These are phyloP conservation scores for Salvia splendens DNA, from an alignment of 257 asterid genomes.

Conservation along the genomic window DNA sequence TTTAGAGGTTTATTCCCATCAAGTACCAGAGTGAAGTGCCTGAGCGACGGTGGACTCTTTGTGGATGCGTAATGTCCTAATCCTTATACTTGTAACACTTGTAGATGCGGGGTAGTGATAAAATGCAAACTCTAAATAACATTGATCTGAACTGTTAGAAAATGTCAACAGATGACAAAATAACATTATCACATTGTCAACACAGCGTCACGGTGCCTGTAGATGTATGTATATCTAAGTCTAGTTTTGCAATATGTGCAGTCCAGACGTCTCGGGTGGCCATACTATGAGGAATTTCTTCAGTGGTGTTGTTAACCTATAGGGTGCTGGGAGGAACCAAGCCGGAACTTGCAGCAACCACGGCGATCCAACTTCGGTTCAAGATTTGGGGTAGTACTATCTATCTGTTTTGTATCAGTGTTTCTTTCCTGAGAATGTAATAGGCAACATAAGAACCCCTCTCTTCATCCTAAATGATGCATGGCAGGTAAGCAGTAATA, in stretches of 20 bases:
- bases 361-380: constrained; percentile 55
- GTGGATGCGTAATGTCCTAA: constrained; percentile 63
- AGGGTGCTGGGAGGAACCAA: constrained; percentile 55
- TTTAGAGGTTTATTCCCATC: constrained; percentile 51
- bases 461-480: constrained; percentile 65
- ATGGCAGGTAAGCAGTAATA: constrained; percentile 55
- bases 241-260: constrained; percentile 30
- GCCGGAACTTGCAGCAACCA: constrained; percentile 56
- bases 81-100: constrained; percentile 8
- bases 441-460: constrained; percentile 53
- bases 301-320: constrained; percentile 62
- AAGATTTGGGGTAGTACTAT: no score
- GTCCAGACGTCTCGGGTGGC: constrained; percentile 73
- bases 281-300: constrained; percentile 59
- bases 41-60: constrained; percentile 83
- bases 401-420: constrained; percentile 39
- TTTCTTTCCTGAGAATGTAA: constrained; percentile 72
- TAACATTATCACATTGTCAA: no score
- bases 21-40: constrained; percentile 79
- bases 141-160: no score
- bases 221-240: not conserved
- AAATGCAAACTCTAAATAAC: no score
- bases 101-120: no score
- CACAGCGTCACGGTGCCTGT: no score
- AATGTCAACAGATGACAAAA: no score